phyloP scores from a whole-genome alignment of 169 alveolate species.

The Cryptosporidium bovis region DNA sequence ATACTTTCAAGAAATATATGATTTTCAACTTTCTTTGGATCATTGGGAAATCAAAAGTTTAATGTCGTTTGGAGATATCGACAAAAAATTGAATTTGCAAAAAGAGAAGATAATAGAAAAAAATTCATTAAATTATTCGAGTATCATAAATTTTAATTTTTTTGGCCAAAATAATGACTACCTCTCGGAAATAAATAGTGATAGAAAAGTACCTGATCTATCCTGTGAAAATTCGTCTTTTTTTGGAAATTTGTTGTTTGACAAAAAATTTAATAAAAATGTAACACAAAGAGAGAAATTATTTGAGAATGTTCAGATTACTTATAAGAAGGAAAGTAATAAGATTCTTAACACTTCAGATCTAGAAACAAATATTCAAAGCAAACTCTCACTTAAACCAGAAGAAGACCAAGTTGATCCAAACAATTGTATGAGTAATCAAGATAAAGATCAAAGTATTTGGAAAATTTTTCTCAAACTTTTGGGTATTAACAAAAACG shows the following conservation, averaged over 20 bases:
- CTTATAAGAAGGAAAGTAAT: not conserved
- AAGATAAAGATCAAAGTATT: slow-evolving; percentile 7
- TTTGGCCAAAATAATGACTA: not conserved
- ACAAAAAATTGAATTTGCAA: slow-evolving; percentile 4
- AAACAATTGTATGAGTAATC: not conserved
- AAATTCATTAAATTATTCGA: slow-evolving; percentile 16
- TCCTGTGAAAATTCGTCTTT: not conserved
- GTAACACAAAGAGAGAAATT: not conserved
- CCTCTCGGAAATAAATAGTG: not conserved
- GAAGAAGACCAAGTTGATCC: not conserved
- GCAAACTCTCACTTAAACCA: not conserved
- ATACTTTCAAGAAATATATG: slow-evolving; percentile 74
- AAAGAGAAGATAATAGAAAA: slow-evolving; percentile 21
- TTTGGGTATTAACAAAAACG: slow-evolving; percentile 17
- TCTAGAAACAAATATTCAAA: not conserved
- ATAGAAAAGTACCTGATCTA: not conserved
- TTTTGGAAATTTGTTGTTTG: slow-evolving; percentile 15
- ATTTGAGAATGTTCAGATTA: slow-evolving; percentile 8
- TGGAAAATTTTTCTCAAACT: slow-evolving; percentile 35
- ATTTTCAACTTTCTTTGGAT: slow-evolving; percentile 69
- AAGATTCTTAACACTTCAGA: not conserved
- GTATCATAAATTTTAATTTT: not conserved
- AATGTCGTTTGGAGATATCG: slow-evolving; percentile 16
- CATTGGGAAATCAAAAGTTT: slow-evolving; percentile 43
- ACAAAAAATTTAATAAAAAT: not conserved